A percentile compares a stretch with the other conserved stretches of the same genome.
phyloP scores from a whole-genome alignment of 768 basidiomycete genomes.

The Leccinellum luteum region DNA sequence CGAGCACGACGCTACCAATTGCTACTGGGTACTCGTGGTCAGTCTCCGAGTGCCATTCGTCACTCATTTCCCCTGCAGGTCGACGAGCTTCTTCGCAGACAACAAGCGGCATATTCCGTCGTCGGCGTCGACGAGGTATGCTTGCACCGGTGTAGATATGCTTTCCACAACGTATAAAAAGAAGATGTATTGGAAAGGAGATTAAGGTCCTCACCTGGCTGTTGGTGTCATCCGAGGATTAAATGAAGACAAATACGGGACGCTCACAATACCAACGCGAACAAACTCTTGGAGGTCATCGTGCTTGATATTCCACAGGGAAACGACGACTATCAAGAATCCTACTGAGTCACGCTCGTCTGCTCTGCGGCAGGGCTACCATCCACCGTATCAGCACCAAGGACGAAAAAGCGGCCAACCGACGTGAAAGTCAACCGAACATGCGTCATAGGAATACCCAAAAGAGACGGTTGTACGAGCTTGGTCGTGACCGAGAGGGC shows the following conservation, averaged over 20 bases:
- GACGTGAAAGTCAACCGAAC: slow-evolving; percentile 5
- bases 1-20: slow-evolving; percentile 79
- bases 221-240: background rate
- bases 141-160: slow-evolving; percentile 12
- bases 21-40: slow-evolving; percentile 83
- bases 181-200: background rate
- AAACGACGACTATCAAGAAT: slow-evolving; percentile 2
- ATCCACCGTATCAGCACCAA: background rate
- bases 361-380: background rate
- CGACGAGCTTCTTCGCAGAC: slow-evolving; percentile 79
- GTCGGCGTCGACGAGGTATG: slow-evolving; percentile 93
- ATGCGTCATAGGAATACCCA: background rate
- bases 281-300: slow-evolving; percentile 4
- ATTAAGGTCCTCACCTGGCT: slow-evolving; percentile 5
- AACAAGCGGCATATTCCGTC: slow-evolving; percentile 91
- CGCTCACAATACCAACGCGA: background rate
- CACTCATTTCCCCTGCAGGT: slow-evolving; percentile 45
- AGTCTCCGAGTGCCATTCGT: slow-evolving; percentile 30
- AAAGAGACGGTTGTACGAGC: slow-evolving; percentile 1
- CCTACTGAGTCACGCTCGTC: no score
- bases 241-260: background rate
- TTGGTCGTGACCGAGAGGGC: slow-evolving; percentile 4
- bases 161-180: background rate
- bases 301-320: slow-evolving; percentile 2
- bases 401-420: background rate